Base-by-base conservation (phyloP, 257 asterid genomes). In the Penstemon davidsonii region DNA sequence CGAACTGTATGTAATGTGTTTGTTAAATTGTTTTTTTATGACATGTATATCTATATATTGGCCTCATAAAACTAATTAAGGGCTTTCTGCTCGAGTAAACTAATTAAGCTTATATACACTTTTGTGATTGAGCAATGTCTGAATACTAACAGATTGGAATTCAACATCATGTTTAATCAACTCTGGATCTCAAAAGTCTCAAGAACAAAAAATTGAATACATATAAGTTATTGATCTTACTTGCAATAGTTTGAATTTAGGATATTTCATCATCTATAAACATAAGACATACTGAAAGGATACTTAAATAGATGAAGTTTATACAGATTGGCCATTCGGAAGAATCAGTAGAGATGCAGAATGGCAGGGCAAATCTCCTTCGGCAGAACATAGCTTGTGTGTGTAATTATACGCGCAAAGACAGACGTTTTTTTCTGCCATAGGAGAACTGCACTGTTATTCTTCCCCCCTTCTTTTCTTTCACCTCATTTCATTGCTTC, bases 331-430 rank as follows among this genome's bases (percentile, higher is more conserved):
- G 33, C 33, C 33, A 25, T 25, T 25, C 3, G 33, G 33, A 25
- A 25, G 33, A 25, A 64, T 43, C 53, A 49, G 38, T 61, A 70
- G 77, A 56, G 62, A 69, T 75, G 56, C 12, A 60, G 80, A 84
- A 77, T 75, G 76, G 82, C 87, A 84, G 89, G 83, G 85, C 82
- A 81, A 79, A 70, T 84, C 89, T 84, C 85, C 82, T 79, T 77
- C 77, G 85, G 87, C 84, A 77, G 75, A 71, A 71, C 39, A 38
- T 2, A 25, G 8, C 37, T 41, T 40, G 36, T 39, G 11, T 37
- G 36, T 36, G 44, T 66, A 50, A 37, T 50, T 18, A 5, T 18
- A 36, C 62, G 19, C n/a, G 49, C 39, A 61, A 19, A 45, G 47
- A 10, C 55, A 33, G 33, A 25, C 33, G 2, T 25, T 2, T n/a